phyloP scores from a whole-genome alignment of 495 filamentous ascomycete genomes.

The Annulohypoxylon nitens region DNA sequence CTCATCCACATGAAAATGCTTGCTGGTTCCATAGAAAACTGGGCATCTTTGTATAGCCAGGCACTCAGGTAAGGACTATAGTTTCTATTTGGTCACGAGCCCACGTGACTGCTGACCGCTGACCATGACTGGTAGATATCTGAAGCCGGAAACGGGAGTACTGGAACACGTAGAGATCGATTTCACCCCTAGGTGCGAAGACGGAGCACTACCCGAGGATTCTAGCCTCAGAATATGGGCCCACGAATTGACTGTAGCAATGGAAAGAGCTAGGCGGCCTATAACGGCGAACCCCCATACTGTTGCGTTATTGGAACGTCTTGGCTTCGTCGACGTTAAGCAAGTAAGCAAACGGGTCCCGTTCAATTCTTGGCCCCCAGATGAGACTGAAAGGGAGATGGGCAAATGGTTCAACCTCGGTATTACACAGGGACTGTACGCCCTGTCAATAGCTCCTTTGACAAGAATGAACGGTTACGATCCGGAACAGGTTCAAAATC shows the following conservation, averaged over 20 bases:
- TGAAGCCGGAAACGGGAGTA: conserved; percentile 81
- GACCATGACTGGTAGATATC: conserved; percentile 65
- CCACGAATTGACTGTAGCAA: conserved; percentile 76
- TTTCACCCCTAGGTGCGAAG: conserved; percentile 80
- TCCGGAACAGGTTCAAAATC: conserved; percentile 71
- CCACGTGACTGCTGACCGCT: conserved; percentile 30
- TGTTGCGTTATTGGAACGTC: conserved; percentile 70
- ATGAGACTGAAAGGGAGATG: conserved; percentile 75
- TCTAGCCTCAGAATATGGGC: conserved; percentile 75
- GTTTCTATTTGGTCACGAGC: conserved; percentile 9
- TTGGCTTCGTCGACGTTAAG: conserved; percentile 87
- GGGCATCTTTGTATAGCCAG: conserved; percentile 79
- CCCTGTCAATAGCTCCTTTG: conserved; percentile 80
- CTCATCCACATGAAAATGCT: conserved; percentile 87
- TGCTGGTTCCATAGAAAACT: conserved; percentile 82
- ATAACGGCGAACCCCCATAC: conserved; percentile 76
- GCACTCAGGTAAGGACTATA: conserved; percentile 68
- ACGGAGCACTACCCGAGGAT: conserved; percentile 65
- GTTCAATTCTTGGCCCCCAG: conserved; percentile 81
- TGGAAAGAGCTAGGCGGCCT: conserved; percentile 71
- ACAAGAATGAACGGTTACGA: conserved; percentile 74
- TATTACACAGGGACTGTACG: conserved; percentile 77
- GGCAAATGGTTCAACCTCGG: conserved; percentile 90
- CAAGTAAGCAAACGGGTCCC: conserved; percentile 80
- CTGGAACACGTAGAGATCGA: conserved; percentile 97